Evolutionary conservation across 1,284 basidiomycete genomes (phyloP).

Genomic region (Trichosporon coremiiforme): DNA sequence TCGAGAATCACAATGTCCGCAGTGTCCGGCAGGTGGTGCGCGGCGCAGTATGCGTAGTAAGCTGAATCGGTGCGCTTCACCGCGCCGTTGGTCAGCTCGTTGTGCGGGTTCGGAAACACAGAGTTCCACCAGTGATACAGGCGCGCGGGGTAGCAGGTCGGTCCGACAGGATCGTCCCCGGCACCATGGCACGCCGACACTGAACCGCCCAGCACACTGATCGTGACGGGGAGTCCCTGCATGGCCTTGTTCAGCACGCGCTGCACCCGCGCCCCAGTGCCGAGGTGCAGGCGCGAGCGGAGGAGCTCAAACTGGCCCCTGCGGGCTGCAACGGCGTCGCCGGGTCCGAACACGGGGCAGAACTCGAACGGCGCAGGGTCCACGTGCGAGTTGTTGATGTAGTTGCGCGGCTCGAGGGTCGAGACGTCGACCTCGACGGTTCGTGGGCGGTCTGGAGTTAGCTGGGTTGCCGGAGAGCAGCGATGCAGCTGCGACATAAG

Average conservation of each 20-base stretch:
- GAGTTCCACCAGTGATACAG: constrained; percentile 96
- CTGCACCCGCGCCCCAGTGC: constrained; percentile 80
- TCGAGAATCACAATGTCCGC: constrained; percentile 92
- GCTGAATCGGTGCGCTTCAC: constrained; percentile 82
- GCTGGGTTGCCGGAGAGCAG: too few species aligned
- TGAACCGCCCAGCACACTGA: constrained; percentile 88
- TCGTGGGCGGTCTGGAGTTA: constrained; percentile 21
- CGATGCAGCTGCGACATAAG: too few species aligned
- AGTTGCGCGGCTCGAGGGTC: constrained; percentile 55
- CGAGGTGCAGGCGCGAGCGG: constrained; percentile 75
- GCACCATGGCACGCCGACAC: constrained; percentile 92
- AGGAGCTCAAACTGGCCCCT: constrained; percentile 76
- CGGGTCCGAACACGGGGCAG: constrained; percentile 81
- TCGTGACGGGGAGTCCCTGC: constrained; percentile 80
- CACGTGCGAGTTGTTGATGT: constrained; percentile 57
- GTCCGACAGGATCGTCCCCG: constrained; percentile 83
- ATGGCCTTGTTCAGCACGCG: constrained; percentile 81
- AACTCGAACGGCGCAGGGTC: constrained; percentile 80
- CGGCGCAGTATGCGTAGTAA: constrained; percentile 89
- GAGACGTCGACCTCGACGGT: constrained; percentile 16
- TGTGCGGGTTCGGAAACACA: constrained; percentile 89
- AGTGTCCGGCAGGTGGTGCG: constrained; percentile 85
- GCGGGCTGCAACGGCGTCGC: constrained; percentile 73
- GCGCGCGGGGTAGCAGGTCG: constrained; percentile 80
- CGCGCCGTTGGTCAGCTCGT: constrained; percentile 92